These are phyloP conservation scores for Purpureocillium lavendulum DNA, from an alignment of 2,329 filamentous ascomycete genomes.

Conservation along the genomic window DNA sequence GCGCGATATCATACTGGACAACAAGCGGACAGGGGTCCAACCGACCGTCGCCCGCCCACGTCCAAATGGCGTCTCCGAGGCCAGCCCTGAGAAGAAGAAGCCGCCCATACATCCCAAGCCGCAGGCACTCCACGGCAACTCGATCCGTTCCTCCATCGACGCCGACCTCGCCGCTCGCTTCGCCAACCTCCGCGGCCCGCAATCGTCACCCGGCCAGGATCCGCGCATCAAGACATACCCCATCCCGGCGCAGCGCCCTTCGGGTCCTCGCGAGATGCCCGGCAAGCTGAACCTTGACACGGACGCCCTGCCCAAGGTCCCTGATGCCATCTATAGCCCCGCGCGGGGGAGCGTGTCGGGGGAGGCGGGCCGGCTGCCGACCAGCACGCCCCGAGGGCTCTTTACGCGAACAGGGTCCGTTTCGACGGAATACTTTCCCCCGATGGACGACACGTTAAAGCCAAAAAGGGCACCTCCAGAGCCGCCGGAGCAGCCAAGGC, in stretches of 20 bases:
- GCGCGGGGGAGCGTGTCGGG: constrained; percentile 61
- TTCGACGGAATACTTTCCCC: constrained; percentile 28
- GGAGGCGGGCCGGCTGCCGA: constrained; percentile 55
- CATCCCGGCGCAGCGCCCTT: constrained; percentile 27
- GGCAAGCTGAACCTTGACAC: constrained; percentile 20
- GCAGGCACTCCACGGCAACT: constrained; percentile 54
- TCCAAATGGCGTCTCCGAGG: too few relatives aligned
- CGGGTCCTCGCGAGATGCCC: constrained; percentile 47
- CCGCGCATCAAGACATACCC: constrained; percentile 43
- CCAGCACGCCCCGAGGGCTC: constrained; percentile 55
- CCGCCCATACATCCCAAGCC: constrained; percentile 58
- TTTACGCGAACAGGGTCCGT: constrained; percentile 52
- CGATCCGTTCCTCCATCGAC: constrained; percentile 21
- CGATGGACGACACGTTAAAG: constrained; percentile 26
- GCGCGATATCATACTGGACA: constrained; percentile 52
- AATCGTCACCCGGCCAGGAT: constrained; percentile 36
- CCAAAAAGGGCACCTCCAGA: too few relatives aligned
- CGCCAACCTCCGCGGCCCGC: constrained; percentile 42
- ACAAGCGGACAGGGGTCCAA: constrained; percentile 50
- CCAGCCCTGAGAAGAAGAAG: constrained; percentile 23
- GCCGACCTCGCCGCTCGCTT: constrained; percentile 50
- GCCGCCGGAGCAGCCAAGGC: too few relatives aligned
- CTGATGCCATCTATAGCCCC: constrained; percentile 72
- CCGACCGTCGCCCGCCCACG: constrained; percentile 20
- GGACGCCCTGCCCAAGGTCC: constrained; percentile 54